phyloP scores from a whole-genome alignment of 2,329 filamentous ascomycete species.

The Xylaria sp. region DNA sequence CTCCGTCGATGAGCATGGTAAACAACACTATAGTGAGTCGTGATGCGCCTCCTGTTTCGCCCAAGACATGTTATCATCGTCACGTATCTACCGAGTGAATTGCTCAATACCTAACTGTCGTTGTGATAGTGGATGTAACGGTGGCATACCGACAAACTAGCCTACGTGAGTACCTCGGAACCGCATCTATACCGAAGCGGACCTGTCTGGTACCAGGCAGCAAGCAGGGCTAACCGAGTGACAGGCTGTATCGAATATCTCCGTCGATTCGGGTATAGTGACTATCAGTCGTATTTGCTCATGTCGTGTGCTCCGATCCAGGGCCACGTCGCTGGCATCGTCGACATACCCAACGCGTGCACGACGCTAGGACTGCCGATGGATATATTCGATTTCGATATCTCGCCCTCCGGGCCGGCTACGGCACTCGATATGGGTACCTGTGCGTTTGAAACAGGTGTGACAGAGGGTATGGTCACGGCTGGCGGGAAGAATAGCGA shows the following conservation, averaged over 20 bases:
- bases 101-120: constrained; percentile 5
- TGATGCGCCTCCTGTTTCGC: not conserved
- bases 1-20: constrained; percentile 86
- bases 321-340: constrained; percentile 88
- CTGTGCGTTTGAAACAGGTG: constrained; percentile 72
- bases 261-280: constrained; percentile 74
- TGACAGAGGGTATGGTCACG: constrained; percentile 57
- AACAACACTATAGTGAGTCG: constrained; percentile 76
- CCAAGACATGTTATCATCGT: not conserved
- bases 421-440: constrained; percentile 70
- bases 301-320: constrained; percentile 88
- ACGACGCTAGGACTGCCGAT: constrained; percentile 89
- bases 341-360: constrained; percentile 91
- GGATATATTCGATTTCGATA: constrained; percentile 96
- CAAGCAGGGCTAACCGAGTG: constrained; percentile 5
- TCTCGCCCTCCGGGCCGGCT: constrained; percentile 72
- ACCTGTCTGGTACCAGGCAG: not conserved
- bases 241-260: constrained; percentile 81
- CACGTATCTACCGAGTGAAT: not conserved
- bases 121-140: constrained; percentile 73
- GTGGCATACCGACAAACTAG: constrained; percentile 87
- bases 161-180: constrained; percentile 58
- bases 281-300: constrained; percentile 86
- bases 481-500: constrained; percentile 60
- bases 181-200: not conserved